Evolutionary conservation across 257 asterid species (phyloP).

Genomic region (Solanum rostratum): DNA sequence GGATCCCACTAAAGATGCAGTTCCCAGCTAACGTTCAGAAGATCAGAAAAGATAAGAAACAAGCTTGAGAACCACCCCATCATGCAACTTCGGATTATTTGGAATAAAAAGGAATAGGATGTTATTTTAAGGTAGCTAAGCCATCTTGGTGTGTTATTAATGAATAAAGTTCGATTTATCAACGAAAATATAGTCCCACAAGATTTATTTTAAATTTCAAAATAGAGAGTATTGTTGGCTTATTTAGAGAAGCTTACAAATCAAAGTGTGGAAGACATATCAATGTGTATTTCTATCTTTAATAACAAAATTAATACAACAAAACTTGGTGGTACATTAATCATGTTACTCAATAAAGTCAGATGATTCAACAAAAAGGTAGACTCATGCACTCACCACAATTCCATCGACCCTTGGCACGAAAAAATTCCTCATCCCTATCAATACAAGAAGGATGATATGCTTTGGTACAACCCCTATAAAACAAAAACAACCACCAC

Average conservation of each 20-base stretch:
- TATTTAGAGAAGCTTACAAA: background rate
- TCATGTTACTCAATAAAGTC: background rate
- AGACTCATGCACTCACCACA: constrained; percentile 49
- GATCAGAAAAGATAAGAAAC: background rate
- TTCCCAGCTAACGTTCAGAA: background rate
- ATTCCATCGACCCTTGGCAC: constrained; percentile 89
- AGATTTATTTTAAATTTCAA: background rate
- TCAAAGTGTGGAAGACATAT: background rate
- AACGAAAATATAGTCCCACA: background rate
- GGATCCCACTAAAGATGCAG: background rate
- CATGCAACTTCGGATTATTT: background rate
- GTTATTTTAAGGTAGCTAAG: background rate
- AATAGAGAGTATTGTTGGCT: background rate
- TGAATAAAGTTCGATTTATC: background rate
- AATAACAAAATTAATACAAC: background rate
- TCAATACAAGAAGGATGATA: constrained; percentile 92
- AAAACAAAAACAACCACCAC: constrained; percentile 2
- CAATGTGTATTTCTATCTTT: background rate
- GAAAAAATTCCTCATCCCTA: constrained; percentile 86
- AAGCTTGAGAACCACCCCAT: background rate
- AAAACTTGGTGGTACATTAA: background rate
- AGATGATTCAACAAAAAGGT: background rate
- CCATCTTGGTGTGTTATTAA: background rate
- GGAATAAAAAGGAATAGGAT: background rate
- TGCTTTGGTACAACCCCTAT: constrained; percentile 95